phyloP scores from a whole-genome alignment of 2,329 filamentous ascomycete genomes.

The Xylariaceae sp. region DNA sequence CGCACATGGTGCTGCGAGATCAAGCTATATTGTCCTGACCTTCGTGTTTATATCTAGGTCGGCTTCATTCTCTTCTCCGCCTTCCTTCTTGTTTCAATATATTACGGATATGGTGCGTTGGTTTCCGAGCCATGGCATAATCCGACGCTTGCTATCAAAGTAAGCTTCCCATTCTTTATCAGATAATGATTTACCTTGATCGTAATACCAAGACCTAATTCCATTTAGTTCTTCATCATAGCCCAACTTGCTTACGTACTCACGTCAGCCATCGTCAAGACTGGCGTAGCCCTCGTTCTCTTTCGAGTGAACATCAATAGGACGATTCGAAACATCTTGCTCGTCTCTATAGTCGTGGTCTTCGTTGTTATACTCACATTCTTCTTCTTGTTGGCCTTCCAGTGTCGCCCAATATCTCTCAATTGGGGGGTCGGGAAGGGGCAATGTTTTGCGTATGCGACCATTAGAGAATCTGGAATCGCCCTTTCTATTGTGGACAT shows the following conservation, averaged over 20 bases:
- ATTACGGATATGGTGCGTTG: too few relatives aligned
- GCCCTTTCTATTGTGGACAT: conserved; percentile 19
- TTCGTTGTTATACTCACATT: conserved; percentile 14
- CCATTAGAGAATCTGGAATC: conserved; percentile 16
- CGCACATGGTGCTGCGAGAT: too few relatives aligned
- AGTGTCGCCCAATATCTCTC: conserved; percentile 18
- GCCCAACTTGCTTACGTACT: conserved; percentile 20
- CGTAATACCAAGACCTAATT: too few relatives aligned
- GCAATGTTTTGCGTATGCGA: conserved; percentile 9
- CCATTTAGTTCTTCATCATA: too few relatives aligned
- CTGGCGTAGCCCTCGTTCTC: conserved; percentile 19
- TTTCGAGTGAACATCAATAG: conserved; percentile 18
- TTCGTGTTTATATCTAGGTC: too few relatives aligned
- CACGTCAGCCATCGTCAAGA: conserved; percentile 15
- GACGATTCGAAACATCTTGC: conserved; percentile 13
- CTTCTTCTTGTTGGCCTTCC: conserved; percentile 14
- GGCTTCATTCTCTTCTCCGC: too few relatives aligned
- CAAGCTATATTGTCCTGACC: too few relatives aligned
- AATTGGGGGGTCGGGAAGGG: conserved; percentile 21
- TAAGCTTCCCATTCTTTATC: too few relatives aligned
- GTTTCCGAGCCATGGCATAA: too few relatives aligned
- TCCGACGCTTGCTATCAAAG: not conserved
- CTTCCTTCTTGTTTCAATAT: too few relatives aligned
- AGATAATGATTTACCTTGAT: too few relatives aligned
- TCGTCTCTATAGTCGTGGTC: conserved; percentile 12